Conservation (phyloP, 768 basidiomycete species). For the Russula compacta region DNA sequence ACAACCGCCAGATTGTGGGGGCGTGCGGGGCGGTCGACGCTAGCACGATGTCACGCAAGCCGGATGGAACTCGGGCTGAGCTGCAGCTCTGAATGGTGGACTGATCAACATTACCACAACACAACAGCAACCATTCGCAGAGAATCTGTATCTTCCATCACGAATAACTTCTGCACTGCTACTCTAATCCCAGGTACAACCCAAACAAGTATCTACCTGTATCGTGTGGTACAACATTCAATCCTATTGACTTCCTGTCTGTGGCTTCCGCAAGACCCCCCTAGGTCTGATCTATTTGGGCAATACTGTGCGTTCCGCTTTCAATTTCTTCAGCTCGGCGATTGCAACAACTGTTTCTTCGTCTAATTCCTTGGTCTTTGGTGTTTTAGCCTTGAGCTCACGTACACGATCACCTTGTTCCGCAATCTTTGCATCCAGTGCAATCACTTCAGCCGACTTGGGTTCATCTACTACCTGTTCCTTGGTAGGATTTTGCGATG, state of each 20-base stretch:
- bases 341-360: slow-evolving; percentile 53
- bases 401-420: slow-evolving; percentile 72
- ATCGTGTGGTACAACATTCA: not conserved
- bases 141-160: not conserved
- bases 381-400: slow-evolving; percentile 53
- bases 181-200: not conserved
- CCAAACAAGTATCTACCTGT: not conserved
- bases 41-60: not conserved
- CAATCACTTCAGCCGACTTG: slow-evolving; percentile 64
- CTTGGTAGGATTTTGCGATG: slow-evolving; percentile 37
- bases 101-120: too few relatives aligned
- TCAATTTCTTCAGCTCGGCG: slow-evolving; percentile 54
- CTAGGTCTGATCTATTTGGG: slow-evolving; percentile 8
- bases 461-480: slow-evolving; percentile 37
- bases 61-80: not conserved
- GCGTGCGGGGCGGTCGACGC: not conserved
- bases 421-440: slow-evolving; percentile 64
- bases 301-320: slow-evolving; percentile 41
- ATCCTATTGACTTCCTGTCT: not conserved
- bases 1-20: not conserved
- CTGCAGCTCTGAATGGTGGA: not conserved
- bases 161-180: not conserved
- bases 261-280: not conserved
- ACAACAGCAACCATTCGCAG: not conserved
- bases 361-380: slow-evolving; percentile 53